These are phyloP conservation scores for Xenosphaeropsis pyriputrescens DNA, from an alignment of 2,329 filamentous ascomycete genomes.

Conservation along the genomic window DNA sequence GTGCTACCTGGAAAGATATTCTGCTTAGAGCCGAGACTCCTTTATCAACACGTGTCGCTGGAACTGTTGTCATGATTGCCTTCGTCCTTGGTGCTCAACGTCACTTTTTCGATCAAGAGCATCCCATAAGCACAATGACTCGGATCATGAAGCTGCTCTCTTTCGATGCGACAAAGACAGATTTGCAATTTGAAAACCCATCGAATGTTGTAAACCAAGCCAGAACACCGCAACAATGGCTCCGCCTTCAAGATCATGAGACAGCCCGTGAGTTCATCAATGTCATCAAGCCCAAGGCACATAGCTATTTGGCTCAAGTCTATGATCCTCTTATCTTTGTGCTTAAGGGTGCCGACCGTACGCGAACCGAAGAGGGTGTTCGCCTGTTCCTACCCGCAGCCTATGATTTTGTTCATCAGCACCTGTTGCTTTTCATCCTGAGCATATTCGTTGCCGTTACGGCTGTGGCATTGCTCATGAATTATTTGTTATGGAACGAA, in stretches of 20 bases:
- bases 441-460: slow-evolving; percentile 47
- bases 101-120: slow-evolving; percentile 57
- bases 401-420: slow-evolving; percentile 53
- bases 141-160: slow-evolving; percentile 16
- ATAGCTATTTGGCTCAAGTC: slow-evolving; percentile 60
- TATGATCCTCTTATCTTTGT: slow-evolving; percentile 66
- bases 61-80: slow-evolving; percentile 56
- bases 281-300: slow-evolving; percentile 56
- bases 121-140: slow-evolving; percentile 21
- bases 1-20: background rate
- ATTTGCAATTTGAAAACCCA: slow-evolving; percentile 19
- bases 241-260: slow-evolving; percentile 64
- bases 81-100: slow-evolving; percentile 63
- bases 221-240: slow-evolving; percentile 62
- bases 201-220: slow-evolving; percentile 56
- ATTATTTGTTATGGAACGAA: slow-evolving; percentile 54
- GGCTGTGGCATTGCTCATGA: slow-evolving; percentile 56
- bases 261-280: slow-evolving; percentile 64
- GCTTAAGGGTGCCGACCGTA: slow-evolving; percentile 51
- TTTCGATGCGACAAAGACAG: slow-evolving; percentile 14
- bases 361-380: slow-evolving; percentile 26
- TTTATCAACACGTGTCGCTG: slow-evolving; percentile 59
- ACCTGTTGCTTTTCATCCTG: slow-evolving; percentile 42
- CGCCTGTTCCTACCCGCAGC: slow-evolving; percentile 38
- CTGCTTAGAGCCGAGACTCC: slow-evolving; percentile 18